Percentiles rank a stretch among this genome's conserved stretches.
Conservation (phyloP, 306 rosid species). For the Alnus rubra region DNA sequence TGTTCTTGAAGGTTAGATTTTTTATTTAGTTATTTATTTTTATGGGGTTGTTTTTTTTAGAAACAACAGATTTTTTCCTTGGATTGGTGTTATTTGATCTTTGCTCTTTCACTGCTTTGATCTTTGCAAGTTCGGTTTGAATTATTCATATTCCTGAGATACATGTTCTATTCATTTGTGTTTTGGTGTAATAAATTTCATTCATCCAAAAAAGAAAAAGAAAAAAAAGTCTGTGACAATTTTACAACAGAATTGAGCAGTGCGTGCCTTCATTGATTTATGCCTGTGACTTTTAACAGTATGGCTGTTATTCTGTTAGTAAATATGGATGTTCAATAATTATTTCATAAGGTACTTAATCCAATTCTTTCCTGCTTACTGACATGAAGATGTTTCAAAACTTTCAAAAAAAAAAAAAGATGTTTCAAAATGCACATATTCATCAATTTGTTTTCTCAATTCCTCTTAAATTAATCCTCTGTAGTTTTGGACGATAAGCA, state of each 20-base stretch:
- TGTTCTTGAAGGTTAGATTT: too few species aligned
- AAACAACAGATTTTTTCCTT: too few species aligned
- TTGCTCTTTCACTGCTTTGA: too few species aligned
- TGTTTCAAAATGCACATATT: background rate
- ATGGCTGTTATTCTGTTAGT: background rate
- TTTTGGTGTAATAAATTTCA: too few species aligned
- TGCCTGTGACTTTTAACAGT: background rate
- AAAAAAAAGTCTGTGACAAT: background rate
- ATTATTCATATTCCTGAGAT: too few species aligned
- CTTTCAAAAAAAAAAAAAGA: background rate
- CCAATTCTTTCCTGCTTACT: background rate
- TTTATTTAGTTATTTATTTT: too few species aligned
- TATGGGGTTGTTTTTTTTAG: too few species aligned
- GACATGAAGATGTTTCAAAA: background rate
- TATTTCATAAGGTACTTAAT: background rate
- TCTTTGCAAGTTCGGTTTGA: too few species aligned
- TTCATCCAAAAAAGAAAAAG: too few species aligned
- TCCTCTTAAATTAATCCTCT: constrained; percentile 22
- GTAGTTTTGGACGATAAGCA: constrained; percentile 40
- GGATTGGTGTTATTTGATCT: too few species aligned
- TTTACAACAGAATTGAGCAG: background rate
- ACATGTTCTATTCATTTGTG: too few species aligned
- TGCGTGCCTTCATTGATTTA: background rate
- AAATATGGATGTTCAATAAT: background rate
- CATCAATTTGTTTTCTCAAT: background rate